Evolutionary conservation across 2,329 filamentous ascomycete species (phyloP).

Genomic region (Pestalotiopsis sp.): DNA sequence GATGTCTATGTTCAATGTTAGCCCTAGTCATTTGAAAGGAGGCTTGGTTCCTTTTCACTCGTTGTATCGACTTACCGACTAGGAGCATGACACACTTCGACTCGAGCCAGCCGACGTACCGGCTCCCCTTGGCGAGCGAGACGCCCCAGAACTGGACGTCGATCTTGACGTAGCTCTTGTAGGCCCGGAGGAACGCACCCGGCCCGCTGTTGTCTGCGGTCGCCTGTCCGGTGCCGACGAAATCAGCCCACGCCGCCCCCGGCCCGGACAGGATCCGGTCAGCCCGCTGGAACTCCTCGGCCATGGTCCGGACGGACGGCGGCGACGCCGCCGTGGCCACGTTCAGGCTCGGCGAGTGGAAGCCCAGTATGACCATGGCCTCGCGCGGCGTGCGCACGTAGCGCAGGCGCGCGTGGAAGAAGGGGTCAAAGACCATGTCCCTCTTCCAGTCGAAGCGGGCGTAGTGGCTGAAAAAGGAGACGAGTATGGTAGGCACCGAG

Average conservation of each 20-base stretch:
- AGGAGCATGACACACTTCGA: conserved; percentile 60
- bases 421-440: conserved; percentile 59
- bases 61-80: conserved; percentile 47
- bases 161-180: conserved; percentile 61
- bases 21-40: too few species aligned
- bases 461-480: conserved; percentile 67
- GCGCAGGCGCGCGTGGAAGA: conserved; percentile 53
- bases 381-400: conserved; percentile 61
- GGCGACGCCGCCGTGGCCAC: conserved; percentile 56
- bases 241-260: conserved; percentile 42
- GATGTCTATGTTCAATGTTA: conserved; percentile 45
- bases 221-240: conserved; percentile 33
- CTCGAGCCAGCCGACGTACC: conserved; percentile 66
- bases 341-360: conserved; percentile 63
- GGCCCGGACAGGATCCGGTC: conserved; percentile 38
- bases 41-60: neutral
- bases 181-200: conserved; percentile 51
- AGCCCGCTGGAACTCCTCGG: conserved; percentile 53
- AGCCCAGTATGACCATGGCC: conserved; percentile 65
- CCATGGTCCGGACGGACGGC: conserved; percentile 53
- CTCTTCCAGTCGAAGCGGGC: conserved; percentile 60
- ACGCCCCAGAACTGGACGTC: conserved; percentile 68
- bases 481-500: conserved; percentile 53
- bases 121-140: conserved; percentile 54
- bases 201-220: conserved; percentile 28